Evolutionary conservation across 495 filamentous ascomycete genomes (phyloP), one percentile per base, ranked within the genome.

Genomic region (Massariosphaeria phaeospora): DNA sequence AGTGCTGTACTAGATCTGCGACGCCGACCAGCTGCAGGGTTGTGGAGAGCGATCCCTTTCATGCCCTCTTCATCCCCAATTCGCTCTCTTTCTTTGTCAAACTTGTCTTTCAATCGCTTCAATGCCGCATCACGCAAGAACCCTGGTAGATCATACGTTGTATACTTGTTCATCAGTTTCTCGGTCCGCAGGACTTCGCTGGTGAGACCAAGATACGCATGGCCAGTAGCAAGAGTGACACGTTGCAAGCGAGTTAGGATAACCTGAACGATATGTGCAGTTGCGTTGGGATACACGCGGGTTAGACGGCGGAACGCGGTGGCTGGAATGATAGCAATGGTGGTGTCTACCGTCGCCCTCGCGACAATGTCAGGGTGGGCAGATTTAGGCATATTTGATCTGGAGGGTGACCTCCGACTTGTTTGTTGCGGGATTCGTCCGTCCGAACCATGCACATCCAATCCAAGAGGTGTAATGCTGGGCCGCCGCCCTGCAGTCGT

Each of bases 361-460:
- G 90, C 93, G 53, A 97, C 89, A 60, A 98, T 94, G 67, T 98
- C 93, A 11, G 93, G 93, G 70, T 98, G 93, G 0, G 86, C 91
- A 2, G 94, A 97, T 59, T 83, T 85, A 25, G 76, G 65, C 67
- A 77, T 74, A 59, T 71, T 75, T 41, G 70, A 71, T 66, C 13
- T 42, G 44, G 62, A 52, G 41, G 44, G 34, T 33, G 55, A 43
- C 41, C 42, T 48, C 31, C 62, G 29, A 39, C 33, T 1, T 20
- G 23, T 30, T 0, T 20, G 55, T 23, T 42, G 52, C 29, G 33
- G 55, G 52, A 17, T 1, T 7, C 20, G 45, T 27, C n/a, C 26
- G 3, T 20, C 6, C 13, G 12, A 13, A 15, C 55, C 64, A 26
- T 70, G 59, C 30, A 61, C 27, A 60, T 86, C 85, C 0, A 96